Conservation (phyloP, 768 basidiomycete species). For the Leucocoprinus sp. region DNA sequence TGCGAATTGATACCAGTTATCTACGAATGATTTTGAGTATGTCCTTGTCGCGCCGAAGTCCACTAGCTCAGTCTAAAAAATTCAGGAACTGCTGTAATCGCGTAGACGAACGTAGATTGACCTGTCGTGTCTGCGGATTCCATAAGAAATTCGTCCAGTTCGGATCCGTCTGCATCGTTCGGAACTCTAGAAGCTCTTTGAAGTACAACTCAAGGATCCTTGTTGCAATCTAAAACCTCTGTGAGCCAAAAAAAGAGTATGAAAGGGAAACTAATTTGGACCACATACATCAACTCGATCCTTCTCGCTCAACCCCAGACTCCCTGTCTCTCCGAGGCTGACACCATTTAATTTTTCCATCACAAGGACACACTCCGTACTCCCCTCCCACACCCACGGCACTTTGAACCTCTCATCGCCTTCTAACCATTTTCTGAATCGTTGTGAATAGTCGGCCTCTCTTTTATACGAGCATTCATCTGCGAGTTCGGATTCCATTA, state of each 20-base stretch:
- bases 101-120: conserved; percentile 16
- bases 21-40: conserved; percentile 82
- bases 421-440: conserved; percentile 50
- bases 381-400: conserved; percentile 80
- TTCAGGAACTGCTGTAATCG: background rate
- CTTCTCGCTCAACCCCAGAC: conserved; percentile 46
- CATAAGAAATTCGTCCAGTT: conserved; percentile 98
- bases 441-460: conserved; percentile 65
- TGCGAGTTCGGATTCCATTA: conserved; percentile 81
- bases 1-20: conserved; percentile 81
- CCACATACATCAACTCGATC: conserved; percentile 64
- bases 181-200: conserved; percentile 83
- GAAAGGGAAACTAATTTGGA: background rate
- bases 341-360: conserved; percentile 81
- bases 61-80: conserved; percentile 66
- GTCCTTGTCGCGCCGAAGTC: conserved; percentile 94
- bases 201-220: conserved; percentile 81
- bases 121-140: conserved; percentile 59
- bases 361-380: conserved; percentile 76
- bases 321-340: conserved; percentile 63
- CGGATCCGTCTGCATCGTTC: conserved; percentile 96
- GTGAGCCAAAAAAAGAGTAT: background rate
- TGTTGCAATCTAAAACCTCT: conserved; percentile 60
- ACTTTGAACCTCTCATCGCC: conserved; percentile 65
- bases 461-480: conserved; percentile 90